Conservation (phyloP, 495 filamentous ascomycete species). For the Extremus antarcticus region DNA sequence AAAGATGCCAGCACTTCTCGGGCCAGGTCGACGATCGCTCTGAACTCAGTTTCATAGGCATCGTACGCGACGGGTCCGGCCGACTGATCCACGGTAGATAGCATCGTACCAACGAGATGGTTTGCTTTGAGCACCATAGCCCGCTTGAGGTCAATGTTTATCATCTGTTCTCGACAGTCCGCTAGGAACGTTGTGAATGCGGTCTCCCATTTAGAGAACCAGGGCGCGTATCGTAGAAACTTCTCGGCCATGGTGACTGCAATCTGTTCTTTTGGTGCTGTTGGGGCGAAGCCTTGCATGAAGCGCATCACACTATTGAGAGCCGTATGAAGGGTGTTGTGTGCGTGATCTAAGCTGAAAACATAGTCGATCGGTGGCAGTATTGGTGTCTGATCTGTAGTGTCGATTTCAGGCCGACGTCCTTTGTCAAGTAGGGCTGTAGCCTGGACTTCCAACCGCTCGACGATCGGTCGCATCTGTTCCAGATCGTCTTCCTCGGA, state of each 20-base stretch:
- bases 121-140: constrained; percentile 21
- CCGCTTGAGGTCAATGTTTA: constrained; percentile 14
- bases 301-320: constrained; percentile 20
- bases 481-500: constrained; percentile 12
- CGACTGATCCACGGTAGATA: constrained; percentile 83
- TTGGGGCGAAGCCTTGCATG: constrained; percentile 15
- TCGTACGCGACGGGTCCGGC: constrained; percentile 25
- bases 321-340: constrained; percentile 10
- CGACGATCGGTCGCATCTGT: constrained; percentile 19
- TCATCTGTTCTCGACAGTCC: background rate
- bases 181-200: constrained; percentile 15
- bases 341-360: constrained; percentile 16
- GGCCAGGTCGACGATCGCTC: constrained; percentile 16
- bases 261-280: constrained; percentile 1
- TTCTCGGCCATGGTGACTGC: constrained; percentile 12
- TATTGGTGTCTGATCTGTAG: background rate
- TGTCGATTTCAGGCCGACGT: constrained; percentile 12
- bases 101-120: constrained; percentile 67
- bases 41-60: constrained; percentile 18
- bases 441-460: constrained; percentile 16
- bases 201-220: constrained; percentile 16
- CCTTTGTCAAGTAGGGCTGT: constrained; percentile 17
- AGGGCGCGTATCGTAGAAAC: constrained; percentile 13
- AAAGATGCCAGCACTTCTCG: constrained; percentile 17
- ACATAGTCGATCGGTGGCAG: constrained; percentile 9